Conservation (phyloP, 2,329 filamentous ascomycete genomes). For the Cephalotrichum gorgonifer region DNA sequence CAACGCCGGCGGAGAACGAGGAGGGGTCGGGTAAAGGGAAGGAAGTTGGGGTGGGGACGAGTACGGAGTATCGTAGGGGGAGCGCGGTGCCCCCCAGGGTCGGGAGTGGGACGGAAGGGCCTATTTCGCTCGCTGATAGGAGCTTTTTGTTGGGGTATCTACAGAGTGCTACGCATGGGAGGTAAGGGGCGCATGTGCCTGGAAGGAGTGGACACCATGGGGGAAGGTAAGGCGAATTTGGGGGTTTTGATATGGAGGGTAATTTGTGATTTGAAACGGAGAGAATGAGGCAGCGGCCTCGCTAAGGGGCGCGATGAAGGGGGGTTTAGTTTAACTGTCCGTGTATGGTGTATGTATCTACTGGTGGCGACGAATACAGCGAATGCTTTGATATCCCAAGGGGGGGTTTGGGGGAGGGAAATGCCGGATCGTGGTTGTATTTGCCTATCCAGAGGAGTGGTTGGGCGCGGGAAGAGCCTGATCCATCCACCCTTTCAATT, state of each 20-base stretch:
- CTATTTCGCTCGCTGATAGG: conserved; percentile 60
- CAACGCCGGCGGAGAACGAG: conserved; percentile 14
- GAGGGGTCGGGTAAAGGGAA: conserved; percentile 14
- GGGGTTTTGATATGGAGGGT: background rate
- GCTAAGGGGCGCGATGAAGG: no score
- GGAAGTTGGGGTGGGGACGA: background rate
- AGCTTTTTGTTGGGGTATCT: conserved; percentile 69
- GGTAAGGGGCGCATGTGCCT: background rate
- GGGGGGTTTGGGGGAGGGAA: no score
- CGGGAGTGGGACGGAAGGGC: conserved; percentile 37
- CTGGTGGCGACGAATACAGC: no score
- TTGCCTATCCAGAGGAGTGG: no score
- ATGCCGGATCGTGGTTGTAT: no score
- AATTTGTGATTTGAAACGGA: no score
- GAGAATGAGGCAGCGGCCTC: no score
- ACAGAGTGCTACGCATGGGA: conserved; percentile 34
- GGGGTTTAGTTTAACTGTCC: no score
- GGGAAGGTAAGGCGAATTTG: background rate
- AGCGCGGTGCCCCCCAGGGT: conserved; percentile 33
- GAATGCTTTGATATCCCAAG: no score
- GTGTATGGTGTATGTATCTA: no score
- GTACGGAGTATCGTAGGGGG: conserved; percentile 23
- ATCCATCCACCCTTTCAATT: no score
- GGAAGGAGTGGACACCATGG: background rate
- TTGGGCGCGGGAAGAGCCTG: no score